phyloP scores from a whole-genome alignment of 1,284 basidiomycete species.

The Wallemia hederae region DNA sequence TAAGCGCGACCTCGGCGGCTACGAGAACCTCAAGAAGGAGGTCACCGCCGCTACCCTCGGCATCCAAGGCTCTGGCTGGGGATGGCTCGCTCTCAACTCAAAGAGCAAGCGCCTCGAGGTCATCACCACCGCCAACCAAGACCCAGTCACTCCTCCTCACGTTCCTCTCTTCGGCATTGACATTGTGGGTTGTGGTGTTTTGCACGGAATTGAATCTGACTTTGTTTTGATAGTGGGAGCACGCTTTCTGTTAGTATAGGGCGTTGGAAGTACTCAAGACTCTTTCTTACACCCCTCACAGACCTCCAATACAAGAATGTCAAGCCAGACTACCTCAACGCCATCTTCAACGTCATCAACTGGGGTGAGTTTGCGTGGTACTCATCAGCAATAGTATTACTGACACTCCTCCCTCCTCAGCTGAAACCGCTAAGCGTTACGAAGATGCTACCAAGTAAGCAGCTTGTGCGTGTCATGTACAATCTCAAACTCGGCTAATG shows the following conservation, averaged over 20 bases:
- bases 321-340: slow-evolving; percentile 38
- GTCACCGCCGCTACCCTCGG: slow-evolving; percentile 46
- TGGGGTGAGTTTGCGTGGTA: not conserved
- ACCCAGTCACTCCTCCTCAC: slow-evolving; percentile 32
- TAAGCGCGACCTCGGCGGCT: slow-evolving; percentile 26
- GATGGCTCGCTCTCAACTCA: slow-evolving; percentile 51
- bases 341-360: slow-evolving; percentile 23
- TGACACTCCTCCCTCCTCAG: not conserved
- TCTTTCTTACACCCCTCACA: too few relatives aligned
- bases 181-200: slow-evolving; percentile 15
- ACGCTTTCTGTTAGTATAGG: slow-evolving; percentile 14
- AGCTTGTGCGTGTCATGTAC: not conserved
- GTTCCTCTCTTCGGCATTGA: slow-evolving; percentile 63
- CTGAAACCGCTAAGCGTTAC: not conserved
- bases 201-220: slow-evolving; percentile 29
- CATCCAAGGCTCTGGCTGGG: slow-evolving; percentile 80
- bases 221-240: not conserved
- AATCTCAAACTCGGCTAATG: not conserved
- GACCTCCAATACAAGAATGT: slow-evolving; percentile 46
- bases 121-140: slow-evolving; percentile 58
- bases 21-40: slow-evolving; percentile 35
- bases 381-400: too few relatives aligned
- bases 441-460: not conserved
- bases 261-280: too few relatives aligned
- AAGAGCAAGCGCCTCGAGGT: slow-evolving; percentile 36